These are phyloP conservation scores for Emericellopsis terricola DNA, from an alignment of 495 filamentous ascomycete species.

Conservation along the genomic window DNA sequence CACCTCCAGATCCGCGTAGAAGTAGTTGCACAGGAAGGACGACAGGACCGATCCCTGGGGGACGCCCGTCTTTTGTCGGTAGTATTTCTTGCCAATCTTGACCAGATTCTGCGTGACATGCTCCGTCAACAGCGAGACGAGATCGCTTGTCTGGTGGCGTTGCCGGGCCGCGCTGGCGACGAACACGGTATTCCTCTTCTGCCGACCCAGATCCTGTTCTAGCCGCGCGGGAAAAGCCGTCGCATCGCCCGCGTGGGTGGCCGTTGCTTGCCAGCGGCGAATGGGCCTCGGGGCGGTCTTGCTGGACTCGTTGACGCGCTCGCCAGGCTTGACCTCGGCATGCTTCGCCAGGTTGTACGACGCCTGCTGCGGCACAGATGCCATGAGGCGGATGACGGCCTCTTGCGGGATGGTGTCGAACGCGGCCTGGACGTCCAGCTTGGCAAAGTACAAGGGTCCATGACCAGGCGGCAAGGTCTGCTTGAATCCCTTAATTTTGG, in stretches of 20 bases:
- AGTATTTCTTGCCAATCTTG: constrained; percentile 79
- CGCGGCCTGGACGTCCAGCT: constrained; percentile 79
- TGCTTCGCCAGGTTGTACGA: constrained; percentile 60
- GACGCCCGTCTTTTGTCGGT: constrained; percentile 74
- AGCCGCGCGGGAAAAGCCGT: constrained; percentile 37
- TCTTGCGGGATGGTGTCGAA: constrained; percentile 91
- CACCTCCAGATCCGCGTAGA: constrained; percentile 74
- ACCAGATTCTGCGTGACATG: constrained; percentile 73
- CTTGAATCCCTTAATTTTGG: constrained; percentile 54
- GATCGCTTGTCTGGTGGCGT: constrained; percentile 29
- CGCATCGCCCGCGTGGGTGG: constrained; percentile 30
- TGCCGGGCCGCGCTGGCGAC: constrained; percentile 41
- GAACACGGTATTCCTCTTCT: constrained; percentile 54
- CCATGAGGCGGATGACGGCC: constrained; percentile 46
- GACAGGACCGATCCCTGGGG: constrained; percentile 86
- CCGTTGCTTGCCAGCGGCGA: constrained; percentile 47
- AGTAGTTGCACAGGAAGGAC: constrained; percentile 76
- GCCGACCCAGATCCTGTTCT: constrained; percentile 20
- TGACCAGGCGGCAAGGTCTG: constrained; percentile 7
- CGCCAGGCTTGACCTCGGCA: constrained; percentile 42
- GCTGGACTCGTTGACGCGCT: constrained; percentile 5
- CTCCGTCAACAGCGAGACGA: constrained; percentile 54
- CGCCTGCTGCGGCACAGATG: constrained; percentile 40
- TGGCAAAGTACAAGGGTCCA: constrained; percentile 52
- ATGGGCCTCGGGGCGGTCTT: constrained; percentile 24